These are phyloP conservation scores for Cladosporium phlei DNA, from an alignment of 2,329 filamentous ascomycete species.

Conservation along the genomic window DNA sequence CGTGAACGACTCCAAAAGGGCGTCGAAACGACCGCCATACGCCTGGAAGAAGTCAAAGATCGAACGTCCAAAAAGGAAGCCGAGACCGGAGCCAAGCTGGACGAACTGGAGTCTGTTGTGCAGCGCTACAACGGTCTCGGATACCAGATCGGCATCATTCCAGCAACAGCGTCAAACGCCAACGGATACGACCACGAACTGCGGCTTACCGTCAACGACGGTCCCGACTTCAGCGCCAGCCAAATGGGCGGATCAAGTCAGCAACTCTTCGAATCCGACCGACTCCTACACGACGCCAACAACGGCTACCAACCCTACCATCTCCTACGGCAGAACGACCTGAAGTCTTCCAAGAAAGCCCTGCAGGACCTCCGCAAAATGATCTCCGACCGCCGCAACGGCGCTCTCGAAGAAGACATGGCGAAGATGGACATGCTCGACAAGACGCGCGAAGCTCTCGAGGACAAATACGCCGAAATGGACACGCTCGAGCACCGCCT, in stretches of 20 bases:
- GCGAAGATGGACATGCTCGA: slow-evolving; percentile 91
- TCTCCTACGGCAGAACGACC: slow-evolving; percentile 81
- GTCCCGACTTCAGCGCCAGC: slow-evolving; percentile 62
- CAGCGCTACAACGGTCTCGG: slow-evolving; percentile 91
- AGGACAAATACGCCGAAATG: slow-evolving; percentile 89
- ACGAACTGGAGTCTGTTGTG: slow-evolving; percentile 85
- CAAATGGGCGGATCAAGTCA: slow-evolving; percentile 43
- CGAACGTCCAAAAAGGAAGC: slow-evolving; percentile 78
- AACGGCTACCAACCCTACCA: slow-evolving; percentile 88
- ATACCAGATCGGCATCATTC: slow-evolving; percentile 90
- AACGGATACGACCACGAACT: slow-evolving; percentile 83
- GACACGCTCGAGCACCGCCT: slow-evolving; percentile 86
- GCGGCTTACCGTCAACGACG: slow-evolving; percentile 72
- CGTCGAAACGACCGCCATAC: slow-evolving; percentile 68
- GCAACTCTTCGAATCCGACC: slow-evolving; percentile 57
- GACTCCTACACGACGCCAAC: slow-evolving; percentile 73
- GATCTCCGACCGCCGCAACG: slow-evolving; percentile 80
- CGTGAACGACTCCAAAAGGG: slow-evolving; percentile 87
- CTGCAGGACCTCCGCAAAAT: slow-evolving; percentile 79
- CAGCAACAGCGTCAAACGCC: slow-evolving; percentile 75
- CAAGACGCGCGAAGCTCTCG: slow-evolving; percentile 92
- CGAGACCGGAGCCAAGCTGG: slow-evolving; percentile 80
- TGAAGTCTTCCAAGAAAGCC: slow-evolving; percentile 76
- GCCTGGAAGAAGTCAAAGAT: slow-evolving; percentile 80
- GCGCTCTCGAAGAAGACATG: slow-evolving; percentile 83